phyloP scores from a whole-genome alignment of 306 rosid species.

The Cyamopsis tetragonoloba region DNA sequence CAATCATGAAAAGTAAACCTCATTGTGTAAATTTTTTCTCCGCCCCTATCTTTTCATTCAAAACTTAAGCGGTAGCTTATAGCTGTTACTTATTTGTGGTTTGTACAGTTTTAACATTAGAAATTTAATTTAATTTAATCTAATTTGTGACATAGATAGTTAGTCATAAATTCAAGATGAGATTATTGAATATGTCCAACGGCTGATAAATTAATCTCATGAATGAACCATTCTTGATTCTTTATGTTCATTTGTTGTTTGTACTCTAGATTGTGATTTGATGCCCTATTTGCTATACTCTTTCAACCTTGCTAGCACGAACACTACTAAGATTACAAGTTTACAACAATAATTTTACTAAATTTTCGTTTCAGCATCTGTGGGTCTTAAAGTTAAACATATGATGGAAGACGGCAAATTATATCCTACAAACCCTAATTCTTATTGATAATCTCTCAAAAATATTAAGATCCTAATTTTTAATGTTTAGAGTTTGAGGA shows the following conservation, averaged over 20 bases:
- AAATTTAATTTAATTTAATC: conserved; percentile 19
- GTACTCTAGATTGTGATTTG: background rate
- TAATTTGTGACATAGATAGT: conserved; percentile 22
- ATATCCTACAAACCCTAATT: no score
- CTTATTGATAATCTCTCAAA: no score
- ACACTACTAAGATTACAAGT: no score
- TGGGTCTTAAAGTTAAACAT: no score
- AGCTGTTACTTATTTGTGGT: background rate
- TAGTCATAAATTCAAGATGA: conserved; percentile 3
- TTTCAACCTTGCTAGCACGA: background rate
- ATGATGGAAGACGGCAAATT: no score
- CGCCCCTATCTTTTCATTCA: background rate
- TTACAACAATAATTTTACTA: no score
- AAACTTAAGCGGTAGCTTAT: conserved; percentile 17
- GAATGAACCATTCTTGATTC: conserved; percentile 4
- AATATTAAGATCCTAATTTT: no score
- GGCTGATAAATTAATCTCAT: conserved; percentile 15
- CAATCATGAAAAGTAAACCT: conserved; percentile 39
- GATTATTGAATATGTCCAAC: background rate
- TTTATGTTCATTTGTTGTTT: background rate
- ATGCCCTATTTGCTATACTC: background rate
- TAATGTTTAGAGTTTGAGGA: no score
- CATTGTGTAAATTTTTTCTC: conserved; percentile 53
- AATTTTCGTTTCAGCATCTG: no score
- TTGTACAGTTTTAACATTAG: conserved; percentile 36